Conservation (phyloP, 1,284 basidiomycete genomes). For the Ganoderma lucidum region DNA sequence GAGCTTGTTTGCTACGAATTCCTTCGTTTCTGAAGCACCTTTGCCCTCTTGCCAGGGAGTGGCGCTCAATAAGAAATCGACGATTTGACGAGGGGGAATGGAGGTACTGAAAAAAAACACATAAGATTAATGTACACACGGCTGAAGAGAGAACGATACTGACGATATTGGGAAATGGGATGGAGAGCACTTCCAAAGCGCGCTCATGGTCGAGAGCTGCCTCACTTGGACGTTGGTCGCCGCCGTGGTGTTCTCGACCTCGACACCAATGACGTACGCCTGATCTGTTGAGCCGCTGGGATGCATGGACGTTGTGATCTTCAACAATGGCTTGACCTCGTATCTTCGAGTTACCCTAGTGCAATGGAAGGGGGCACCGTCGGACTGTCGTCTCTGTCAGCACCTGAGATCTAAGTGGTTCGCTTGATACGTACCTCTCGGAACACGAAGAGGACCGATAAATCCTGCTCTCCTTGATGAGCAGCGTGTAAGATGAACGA, state of each 20-base stretch:
- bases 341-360: conserved; percentile 62
- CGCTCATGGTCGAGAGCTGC: conserved; percentile 69
- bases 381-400: conserved; percentile 45
- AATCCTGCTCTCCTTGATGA: conserved; percentile 53
- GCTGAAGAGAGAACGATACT: conserved; percentile 36
- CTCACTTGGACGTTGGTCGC: conserved; percentile 55
- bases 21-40: conserved; percentile 50
- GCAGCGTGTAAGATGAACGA: conserved; percentile 62
- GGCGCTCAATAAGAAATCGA: conserved; percentile 53
- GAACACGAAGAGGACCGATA: conserved; percentile 72
- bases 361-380: conserved; percentile 59
- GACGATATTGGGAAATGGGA: conserved; percentile 50
- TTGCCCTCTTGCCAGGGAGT: conserved; percentile 48
- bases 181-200: conserved; percentile 63
- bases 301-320: conserved; percentile 54
- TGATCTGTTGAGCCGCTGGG: conserved; percentile 59
- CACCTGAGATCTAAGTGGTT: conserved; percentile 8
- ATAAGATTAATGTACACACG: neutral
- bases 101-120: conserved; percentile 45
- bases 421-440: conserved; percentile 61
- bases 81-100: conserved; percentile 60
- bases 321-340: conserved; percentile 64
- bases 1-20: conserved; percentile 63
- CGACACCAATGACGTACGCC: conserved; percentile 64
- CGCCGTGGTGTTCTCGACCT: conserved; percentile 59